Evolutionary conservation across 257 asterid genomes (phyloP), one percentile per base, ranked within the genome.

Genomic region (Primulina eburnea): DNA sequence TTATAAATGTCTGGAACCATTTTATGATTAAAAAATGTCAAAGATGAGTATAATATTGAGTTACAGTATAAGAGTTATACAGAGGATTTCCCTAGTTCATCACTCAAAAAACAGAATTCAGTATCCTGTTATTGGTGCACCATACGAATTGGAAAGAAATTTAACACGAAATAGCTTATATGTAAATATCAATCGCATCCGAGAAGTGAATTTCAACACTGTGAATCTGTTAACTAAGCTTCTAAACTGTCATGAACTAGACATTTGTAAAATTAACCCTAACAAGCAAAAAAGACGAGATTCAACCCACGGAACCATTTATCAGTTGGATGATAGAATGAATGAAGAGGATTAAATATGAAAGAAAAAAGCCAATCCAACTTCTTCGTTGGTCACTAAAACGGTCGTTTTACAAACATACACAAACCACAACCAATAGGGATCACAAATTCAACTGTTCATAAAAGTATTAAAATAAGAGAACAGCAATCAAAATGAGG

Each of bases 1-100:
- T 16, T 50, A 78, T 34, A 69, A 70, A 18, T 67, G 20, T 70
- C 26, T 63, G 70, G 35, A 67, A 67, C 21, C 62, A 56, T 38
- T 60, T 18, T 71, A 30, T 47, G 70, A 34, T 33, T n/a, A 26
- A 34, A 58, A 67, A 55, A 28, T 16, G 61, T 55, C 70, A 64
- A 30, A 8, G 35, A 75, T 60, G n/a, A 12, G 53, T 43, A 11
- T 43, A 43, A 43, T 11, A 11, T 43, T 43, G 17, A 2, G 6
- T 43, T 43, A 12, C 53, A 4, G n/a, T 43, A 43, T 43, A 43
- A 43, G 6, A 43, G n/a, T 43, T 11, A 43, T 12, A 43, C n/a
- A 43, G 3, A 43, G n/a, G 53, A 38, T 38, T 12, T 38, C 53
- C 52, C n/a, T 43, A 43, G 53, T 43, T 43, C 53, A 32, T 28